phyloP scores from a whole-genome alignment of 2,329 filamentous ascomycete genomes.

The Zymoseptoria tritici region DNA sequence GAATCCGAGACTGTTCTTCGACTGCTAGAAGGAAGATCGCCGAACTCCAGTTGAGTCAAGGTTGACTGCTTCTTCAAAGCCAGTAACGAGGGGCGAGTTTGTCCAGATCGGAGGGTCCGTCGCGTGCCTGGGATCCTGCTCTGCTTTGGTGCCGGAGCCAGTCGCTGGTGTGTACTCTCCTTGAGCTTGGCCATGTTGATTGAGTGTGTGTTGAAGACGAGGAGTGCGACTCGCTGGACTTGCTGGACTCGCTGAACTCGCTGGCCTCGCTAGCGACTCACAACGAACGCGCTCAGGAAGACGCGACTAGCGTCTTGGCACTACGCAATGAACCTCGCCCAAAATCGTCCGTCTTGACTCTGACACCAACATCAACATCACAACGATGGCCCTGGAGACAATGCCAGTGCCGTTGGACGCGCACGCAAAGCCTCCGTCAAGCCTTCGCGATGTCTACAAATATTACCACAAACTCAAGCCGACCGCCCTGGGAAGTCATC shows the following conservation, averaged over 20 bases:
- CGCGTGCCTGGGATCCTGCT: conserved; percentile 5
- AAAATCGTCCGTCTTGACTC: background rate
- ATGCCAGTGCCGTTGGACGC: conserved; percentile 52
- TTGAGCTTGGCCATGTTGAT: conserved; percentile 8
- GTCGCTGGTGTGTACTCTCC: conserved; percentile 3
- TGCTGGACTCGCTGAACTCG: background rate
- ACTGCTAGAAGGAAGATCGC: conserved; percentile 2
- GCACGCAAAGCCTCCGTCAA: conserved; percentile 66
- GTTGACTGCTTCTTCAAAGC: conserved; percentile 13
- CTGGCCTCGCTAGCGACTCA: background rate
- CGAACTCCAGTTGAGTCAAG: conserved; percentile 17
- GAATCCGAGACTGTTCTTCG: background rate
- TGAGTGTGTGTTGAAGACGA: background rate
- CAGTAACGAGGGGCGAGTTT: background rate
- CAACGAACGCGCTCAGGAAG: no score
- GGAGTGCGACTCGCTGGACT: background rate
- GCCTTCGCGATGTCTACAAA: conserved; percentile 68
- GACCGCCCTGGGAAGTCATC: conserved; percentile 36
- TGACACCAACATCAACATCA: background rate
- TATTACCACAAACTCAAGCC: conserved; percentile 56
- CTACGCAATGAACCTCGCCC: background rate
- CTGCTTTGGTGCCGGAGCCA: conserved; percentile 10
- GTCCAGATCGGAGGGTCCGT: conserved; percentile 5
- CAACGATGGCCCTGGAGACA: background rate
- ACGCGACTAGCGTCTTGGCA: background rate